These are phyloP conservation scores for Colletotrichum tropicicola DNA, from an alignment of 2,329 filamentous ascomycete species.

Conservation along the genomic window DNA sequence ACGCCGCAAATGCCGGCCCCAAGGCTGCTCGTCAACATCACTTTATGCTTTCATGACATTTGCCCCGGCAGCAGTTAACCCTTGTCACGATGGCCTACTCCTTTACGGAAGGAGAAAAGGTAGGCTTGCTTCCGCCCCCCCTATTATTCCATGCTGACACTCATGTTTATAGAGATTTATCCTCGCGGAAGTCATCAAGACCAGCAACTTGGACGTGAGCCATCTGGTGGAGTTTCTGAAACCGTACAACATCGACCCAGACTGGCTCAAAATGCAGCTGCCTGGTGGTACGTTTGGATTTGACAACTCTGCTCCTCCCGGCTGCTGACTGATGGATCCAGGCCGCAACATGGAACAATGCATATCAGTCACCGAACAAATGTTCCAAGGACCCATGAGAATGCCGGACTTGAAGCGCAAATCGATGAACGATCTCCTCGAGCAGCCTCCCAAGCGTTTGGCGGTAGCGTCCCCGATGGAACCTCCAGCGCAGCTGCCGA, in stretches of 20 bases:
- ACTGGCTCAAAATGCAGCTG: conserved; percentile 59
- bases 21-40: neutral
- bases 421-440: conserved; percentile 43
- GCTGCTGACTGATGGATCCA: conserved; percentile 33
- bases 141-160: conserved; percentile 1
- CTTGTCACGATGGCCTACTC: conserved; percentile 33
- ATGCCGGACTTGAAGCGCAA: conserved; percentile 45
- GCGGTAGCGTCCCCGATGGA: conserved; percentile 28
- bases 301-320: neutral
- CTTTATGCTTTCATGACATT: conserved; percentile 6
- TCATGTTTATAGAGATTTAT: conserved; percentile 59
- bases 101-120: conserved; percentile 63
- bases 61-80: neutral
- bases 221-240: conserved; percentile 58
- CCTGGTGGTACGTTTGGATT: conserved; percentile 51
- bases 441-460: conserved; percentile 43
- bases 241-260: conserved; percentile 43
- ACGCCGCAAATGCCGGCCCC: conserved; percentile 29
- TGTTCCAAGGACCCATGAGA: conserved; percentile 45
- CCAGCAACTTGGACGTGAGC: conserved; percentile 58
- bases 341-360: conserved; percentile 59
- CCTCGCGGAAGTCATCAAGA: conserved; percentile 66
- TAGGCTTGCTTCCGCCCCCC: conserved; percentile 39
- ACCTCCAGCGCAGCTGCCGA: conserved; percentile 11
- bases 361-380: conserved; percentile 47